phyloP scores from a whole-genome alignment of 106 monocot species.

The Phalaenopsis equestris region DNA sequence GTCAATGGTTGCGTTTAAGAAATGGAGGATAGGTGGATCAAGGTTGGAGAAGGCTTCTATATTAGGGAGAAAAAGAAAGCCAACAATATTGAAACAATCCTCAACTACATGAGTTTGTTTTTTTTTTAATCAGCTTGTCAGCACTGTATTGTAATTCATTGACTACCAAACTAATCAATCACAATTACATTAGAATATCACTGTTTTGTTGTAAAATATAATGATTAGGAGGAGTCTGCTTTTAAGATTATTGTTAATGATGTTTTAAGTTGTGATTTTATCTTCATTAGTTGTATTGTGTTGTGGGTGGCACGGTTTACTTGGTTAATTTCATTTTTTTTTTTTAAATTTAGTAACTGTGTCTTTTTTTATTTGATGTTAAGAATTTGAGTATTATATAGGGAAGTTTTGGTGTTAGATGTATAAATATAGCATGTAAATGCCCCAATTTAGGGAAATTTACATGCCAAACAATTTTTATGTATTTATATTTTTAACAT shows the following conservation, averaged over 20 bases:
- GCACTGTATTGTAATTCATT: not conserved
- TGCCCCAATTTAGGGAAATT: no score
- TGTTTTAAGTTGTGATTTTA: not conserved
- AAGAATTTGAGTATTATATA: no score
- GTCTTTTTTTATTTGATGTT: no score
- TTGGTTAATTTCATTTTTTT: no score
- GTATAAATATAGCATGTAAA: no score
- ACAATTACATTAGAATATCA: not conserved
- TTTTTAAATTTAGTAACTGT: no score
- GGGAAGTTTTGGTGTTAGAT: no score
- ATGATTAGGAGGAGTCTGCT: not conserved
- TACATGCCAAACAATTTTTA: no score
- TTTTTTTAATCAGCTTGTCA: no score
- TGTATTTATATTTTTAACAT: no score
- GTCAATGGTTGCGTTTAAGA: slow-evolving; percentile 57
- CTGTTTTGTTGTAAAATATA: not conserved
- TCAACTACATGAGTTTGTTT: slow-evolving; percentile 3
- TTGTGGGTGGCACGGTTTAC: no score
- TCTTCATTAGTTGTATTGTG: not conserved
- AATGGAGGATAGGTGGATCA: slow-evolving; percentile 47
- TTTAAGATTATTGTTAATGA: not conserved
- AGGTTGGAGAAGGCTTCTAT: slow-evolving; percentile 56
- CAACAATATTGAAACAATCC: slow-evolving; percentile 6
- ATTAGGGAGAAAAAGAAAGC: slow-evolving; percentile 60
- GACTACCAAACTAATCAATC: not conserved